These are phyloP conservation scores for Medicago lupulina DNA, from an alignment of 306 rosid species.

Conservation along the genomic window DNA sequence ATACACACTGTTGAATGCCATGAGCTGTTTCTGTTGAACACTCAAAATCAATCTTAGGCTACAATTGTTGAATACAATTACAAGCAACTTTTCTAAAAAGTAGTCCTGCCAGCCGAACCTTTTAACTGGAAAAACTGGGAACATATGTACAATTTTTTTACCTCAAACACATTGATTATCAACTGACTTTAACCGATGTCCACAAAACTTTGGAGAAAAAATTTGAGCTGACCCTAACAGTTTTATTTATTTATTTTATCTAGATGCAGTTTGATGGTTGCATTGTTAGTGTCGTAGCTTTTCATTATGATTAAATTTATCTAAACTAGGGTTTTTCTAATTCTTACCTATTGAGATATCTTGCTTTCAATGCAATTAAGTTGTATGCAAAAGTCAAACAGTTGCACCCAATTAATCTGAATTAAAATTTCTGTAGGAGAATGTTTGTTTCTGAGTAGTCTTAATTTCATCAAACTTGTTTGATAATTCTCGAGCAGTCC, in stretches of 20 bases:
- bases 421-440: conserved; percentile 26
- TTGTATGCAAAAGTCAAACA: conserved; percentile 32
- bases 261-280: conserved; percentile 10
- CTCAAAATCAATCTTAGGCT: conserved; percentile 22
- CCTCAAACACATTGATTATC: conserved; percentile 29
- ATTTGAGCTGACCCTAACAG: conserved; percentile 2
- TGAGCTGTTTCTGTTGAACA: conserved; percentile 34
- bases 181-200: conserved; percentile 15
- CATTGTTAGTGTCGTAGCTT: conserved; percentile 22
- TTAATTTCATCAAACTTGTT: conserved; percentile 10
- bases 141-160: background rate
- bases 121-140: conserved; percentile 23
- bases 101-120: conserved; percentile 6
- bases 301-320: conserved; percentile 36
- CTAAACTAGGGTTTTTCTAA: conserved; percentile 19
- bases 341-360: conserved; percentile 19
- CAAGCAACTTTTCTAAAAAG: conserved; percentile 33
- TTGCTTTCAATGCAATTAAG: conserved; percentile 31
- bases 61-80: conserved; percentile 4
- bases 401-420: conserved; percentile 23
- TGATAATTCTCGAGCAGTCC: conserved; percentile 25
- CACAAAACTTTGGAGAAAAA: background rate
- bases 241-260: conserved; percentile 32
- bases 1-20: conserved; percentile 5
- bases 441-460: background rate